These are phyloP conservation scores for Phyllosticta citrichinensis DNA, from an alignment of 2,329 filamentous ascomycete genomes.

Conservation along the genomic window DNA sequence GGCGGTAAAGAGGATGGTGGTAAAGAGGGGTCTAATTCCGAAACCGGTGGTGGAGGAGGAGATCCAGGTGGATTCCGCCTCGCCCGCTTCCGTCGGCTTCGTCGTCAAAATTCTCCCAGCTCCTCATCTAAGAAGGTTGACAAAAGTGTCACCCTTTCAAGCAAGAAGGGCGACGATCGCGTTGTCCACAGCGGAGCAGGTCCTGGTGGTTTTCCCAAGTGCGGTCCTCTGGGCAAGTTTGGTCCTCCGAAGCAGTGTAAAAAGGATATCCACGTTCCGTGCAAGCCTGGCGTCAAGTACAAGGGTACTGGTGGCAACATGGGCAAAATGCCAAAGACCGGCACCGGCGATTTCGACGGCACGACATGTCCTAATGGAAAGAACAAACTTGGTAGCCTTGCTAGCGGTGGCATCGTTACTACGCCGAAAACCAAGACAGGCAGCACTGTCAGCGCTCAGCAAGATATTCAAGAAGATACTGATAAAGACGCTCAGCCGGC, in stretches of 20 bases:
- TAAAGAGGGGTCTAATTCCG: too few species aligned
- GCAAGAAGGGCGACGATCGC: too few species aligned
- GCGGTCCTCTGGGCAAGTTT: background rate
- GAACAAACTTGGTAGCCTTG: background rate
- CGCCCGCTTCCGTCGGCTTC: too few species aligned
- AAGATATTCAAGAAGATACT: background rate
- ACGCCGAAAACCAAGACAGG: too few species aligned
- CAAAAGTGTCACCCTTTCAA: too few species aligned
- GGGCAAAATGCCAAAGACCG: background rate
- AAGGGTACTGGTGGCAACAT: background rate
- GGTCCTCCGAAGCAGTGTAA: background rate
- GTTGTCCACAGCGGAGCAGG: background rate
- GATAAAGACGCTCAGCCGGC: too few species aligned
- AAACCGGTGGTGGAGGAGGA: too few species aligned
- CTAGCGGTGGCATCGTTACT: too few species aligned
- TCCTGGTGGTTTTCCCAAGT: background rate
- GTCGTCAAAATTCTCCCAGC: background rate
- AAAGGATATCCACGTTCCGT: background rate
- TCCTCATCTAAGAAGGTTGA: too few species aligned
- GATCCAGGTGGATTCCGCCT: too few species aligned
- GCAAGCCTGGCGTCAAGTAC: background rate
- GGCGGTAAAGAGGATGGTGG: too few species aligned
- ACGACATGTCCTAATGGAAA: background rate
- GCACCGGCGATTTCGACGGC: background rate
- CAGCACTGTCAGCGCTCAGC: too few species aligned